Evolutionary conservation across 1,284 basidiomycete species (phyloP), one percentile per base, ranked within the genome.

Genomic region (Ceraceosorus guamensis): DNA sequence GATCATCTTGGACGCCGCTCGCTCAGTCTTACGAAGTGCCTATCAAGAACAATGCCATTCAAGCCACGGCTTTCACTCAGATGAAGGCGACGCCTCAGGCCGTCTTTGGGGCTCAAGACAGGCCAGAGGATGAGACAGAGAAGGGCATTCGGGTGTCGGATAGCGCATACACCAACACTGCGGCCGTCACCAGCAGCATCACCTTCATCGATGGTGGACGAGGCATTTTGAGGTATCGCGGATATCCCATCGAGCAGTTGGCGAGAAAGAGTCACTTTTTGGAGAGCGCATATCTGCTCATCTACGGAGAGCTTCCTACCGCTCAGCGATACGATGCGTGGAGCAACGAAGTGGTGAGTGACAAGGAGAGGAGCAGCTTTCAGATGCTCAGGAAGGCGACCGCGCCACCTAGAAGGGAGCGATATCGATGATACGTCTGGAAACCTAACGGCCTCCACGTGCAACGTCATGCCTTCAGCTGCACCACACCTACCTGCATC

Each of bases 211-310:
- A 91, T 72, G 89, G 59, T 6, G n/a, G 10, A 1, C n/a, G 33
- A 2, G 58, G 58, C 18, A 53, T 70, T 52, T 51, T 69, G 16
- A 56, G 63, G 11, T 67, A 68, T 60, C 48, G 55, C 78, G 89
- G 89, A n/a, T 91, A 89, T 74, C 89, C 89, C 7, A 91, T 92
- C 63, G 89, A 92, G 73, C 86, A 91, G 72, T 83, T 92, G 31
- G 88, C 89, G 0, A 77, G 83, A 46, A 82, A 84, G 55, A 88
- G 86, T 0, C 83, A 82, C 1, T 90, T 89, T 78, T 81, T 91
- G 35, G 89, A 92, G 73, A 82, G 83, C 14, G 83, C 87, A 6
- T 90, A 90, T 75, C 82, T 91, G n/a, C 83, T 91, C 69, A 41
- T 70, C 51, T 63, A 63, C 45, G 89, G 89, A 18, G 80, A 83